Percentiles rank a stretch among this genome's conserved stretches.
phyloP scores from a whole-genome alignment of 129 eudicot species.

The Centella asiatica region DNA sequence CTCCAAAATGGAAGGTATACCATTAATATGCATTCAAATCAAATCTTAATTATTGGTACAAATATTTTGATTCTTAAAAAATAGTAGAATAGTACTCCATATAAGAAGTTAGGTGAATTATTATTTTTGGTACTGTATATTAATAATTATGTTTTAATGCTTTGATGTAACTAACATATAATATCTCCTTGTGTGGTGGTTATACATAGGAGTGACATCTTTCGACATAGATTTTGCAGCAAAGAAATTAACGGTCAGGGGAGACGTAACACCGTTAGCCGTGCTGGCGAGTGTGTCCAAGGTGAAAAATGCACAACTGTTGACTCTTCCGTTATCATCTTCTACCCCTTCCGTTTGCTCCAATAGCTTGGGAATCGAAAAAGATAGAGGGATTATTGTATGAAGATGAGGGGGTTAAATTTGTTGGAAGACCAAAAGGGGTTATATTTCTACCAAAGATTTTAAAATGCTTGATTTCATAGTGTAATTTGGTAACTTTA shows the following conservation, averaged over 20 bases:
- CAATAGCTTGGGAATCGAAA: slow-evolving; percentile 12
- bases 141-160: neutral
- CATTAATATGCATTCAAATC: neutral
- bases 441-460: neutral
- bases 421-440: neutral
- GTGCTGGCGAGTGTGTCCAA: slow-evolving; percentile 59
- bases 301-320: slow-evolving; percentile 67
- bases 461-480: neutral
- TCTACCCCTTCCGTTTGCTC: slow-evolving; percentile 5
- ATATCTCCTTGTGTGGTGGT: too few relatives aligned
- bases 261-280: slow-evolving; percentile 69
- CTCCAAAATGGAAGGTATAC: slow-evolving; percentile 71
- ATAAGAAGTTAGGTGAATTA: too few relatives aligned
- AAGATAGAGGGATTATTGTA: slow-evolving; percentile 22
- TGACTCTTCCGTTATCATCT: slow-evolving; percentile 44
- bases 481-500: too few relatives aligned
- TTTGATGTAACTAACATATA: too few relatives aligned
- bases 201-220: slow-evolving; percentile 82
- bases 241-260: slow-evolving; percentile 75
- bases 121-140: neutral
- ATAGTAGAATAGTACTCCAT: too few relatives aligned
- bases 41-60: neutral
- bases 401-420: neutral
- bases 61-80: neutral
- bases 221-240: slow-evolving; percentile 89